phyloP scores from a whole-genome alignment of 306 rosid species.

The Gastrolobium villosum region DNA sequence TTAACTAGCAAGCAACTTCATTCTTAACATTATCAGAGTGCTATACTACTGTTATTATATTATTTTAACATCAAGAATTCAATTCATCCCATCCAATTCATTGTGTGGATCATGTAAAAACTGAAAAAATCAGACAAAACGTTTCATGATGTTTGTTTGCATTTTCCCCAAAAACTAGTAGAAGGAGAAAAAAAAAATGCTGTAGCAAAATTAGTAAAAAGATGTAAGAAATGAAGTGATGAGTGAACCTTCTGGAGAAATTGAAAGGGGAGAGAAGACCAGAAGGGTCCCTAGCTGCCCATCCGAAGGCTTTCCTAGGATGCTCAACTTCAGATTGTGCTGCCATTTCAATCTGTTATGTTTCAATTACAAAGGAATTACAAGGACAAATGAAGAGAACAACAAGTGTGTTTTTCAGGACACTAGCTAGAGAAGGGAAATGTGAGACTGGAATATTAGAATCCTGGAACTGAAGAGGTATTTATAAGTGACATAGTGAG shows the following conservation, averaged over 20 bases:
- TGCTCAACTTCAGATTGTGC: slow-evolving; percentile 40
- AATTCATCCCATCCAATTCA: no score
- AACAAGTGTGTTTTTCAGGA: neutral
- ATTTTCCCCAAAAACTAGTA: neutral
- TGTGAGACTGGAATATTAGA: no score
- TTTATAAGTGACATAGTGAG: no score
- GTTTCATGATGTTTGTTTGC: neutral
- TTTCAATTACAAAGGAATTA: neutral
- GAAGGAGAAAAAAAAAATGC: neutral
- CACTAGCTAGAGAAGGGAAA: no score
- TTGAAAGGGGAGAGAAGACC: slow-evolving; percentile 60
- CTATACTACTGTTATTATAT: no score
- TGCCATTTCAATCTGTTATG: slow-evolving; percentile 16
- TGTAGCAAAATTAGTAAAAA: neutral
- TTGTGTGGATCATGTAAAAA: neutral
- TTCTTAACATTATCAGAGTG: neutral
- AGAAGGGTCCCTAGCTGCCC: slow-evolving; percentile 56
- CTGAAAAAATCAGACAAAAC: neutral
- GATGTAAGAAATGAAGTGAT: neutral
- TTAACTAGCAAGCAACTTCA: neutral
- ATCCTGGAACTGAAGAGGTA: no score
- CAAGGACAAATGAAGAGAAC: neutral
- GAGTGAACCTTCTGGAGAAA: slow-evolving; percentile 54
- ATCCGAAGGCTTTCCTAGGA: slow-evolving; percentile 55
- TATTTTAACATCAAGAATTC: no score